Percentiles rank a stretch among this genome's conserved stretches.
Evolutionary conservation across 257 asterid species (phyloP).

Genomic region (Scutellaria barbata): DNA sequence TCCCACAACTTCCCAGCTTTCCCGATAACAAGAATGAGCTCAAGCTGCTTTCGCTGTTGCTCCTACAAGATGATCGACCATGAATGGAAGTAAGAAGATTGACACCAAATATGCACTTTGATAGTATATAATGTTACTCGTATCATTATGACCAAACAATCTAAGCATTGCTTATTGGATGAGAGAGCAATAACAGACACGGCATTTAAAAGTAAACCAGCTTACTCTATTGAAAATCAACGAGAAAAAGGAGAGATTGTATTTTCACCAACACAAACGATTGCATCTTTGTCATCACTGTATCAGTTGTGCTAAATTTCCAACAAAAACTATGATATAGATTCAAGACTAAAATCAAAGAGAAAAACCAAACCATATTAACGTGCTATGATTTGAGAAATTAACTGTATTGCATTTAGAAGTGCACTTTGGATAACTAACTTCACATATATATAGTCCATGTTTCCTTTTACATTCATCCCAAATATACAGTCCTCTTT

Average conservation of each 20-base stretch:
- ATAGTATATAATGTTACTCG: background rate
- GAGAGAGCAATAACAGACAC: too few relatives aligned
- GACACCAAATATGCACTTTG: constrained; percentile 13
- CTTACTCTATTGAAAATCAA: too few relatives aligned
- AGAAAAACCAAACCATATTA: background rate
- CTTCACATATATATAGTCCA: background rate
- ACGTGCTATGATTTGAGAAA: background rate
- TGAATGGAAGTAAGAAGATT: constrained; percentile 25
- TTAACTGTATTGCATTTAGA: background rate
- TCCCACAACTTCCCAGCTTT: constrained; percentile 49
- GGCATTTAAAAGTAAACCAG: background rate
- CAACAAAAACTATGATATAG: background rate
- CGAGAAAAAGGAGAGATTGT: too few relatives aligned
- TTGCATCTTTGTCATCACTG: background rate
- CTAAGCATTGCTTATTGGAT: background rate
- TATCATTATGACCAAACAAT: background rate
- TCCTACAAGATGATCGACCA: constrained; percentile 53
- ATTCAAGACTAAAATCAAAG: constrained; percentile 6
- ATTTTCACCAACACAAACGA: too few relatives aligned
- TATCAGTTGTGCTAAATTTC: constrained; percentile 1
- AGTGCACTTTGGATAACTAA: background rate
- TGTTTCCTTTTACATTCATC: too few relatives aligned
- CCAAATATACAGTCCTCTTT: too few relatives aligned
- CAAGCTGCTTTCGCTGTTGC: constrained; percentile 84
- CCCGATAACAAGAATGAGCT: constrained; percentile 63